phyloP scores from a whole-genome alignment of 2,329 filamentous ascomycete genomes.

The Fonsecaea monophora region DNA sequence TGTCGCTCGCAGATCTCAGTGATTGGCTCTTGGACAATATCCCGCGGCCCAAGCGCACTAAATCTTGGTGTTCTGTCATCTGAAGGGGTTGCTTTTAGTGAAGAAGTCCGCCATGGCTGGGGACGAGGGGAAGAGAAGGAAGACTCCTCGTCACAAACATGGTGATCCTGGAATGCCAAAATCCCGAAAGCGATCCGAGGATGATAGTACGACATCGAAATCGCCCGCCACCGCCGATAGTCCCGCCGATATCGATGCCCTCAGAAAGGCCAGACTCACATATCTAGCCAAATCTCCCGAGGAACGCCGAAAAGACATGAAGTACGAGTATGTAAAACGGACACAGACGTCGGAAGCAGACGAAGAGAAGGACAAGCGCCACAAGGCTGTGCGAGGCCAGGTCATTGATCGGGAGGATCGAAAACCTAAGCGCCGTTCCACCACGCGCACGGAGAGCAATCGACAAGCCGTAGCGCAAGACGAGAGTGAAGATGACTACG shows the following conservation, averaged over 20 bases:
- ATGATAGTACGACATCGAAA: constrained; percentile 27
- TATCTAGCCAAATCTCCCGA: constrained; percentile 35
- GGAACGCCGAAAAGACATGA: constrained; percentile 37
- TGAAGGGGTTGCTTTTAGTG: constrained; percentile 8
- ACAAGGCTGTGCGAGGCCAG: constrained; percentile 14
- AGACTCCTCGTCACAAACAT: constrained; percentile 24
- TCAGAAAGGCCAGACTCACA: constrained; percentile 39
- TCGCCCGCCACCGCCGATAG: constrained; percentile 26
- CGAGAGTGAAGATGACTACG: constrained; percentile 32
- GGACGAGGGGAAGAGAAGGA: constrained; percentile 29
- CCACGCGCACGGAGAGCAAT: constrained; percentile 19
- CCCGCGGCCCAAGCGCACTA: constrained; percentile 28
- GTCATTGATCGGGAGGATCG: background rate
- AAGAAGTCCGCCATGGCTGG: constrained; percentile 27
- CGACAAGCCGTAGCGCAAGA: constrained; percentile 8
- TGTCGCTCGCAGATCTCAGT: constrained; percentile 18
- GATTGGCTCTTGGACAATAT: constrained; percentile 27
- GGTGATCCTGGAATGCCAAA: constrained; percentile 29
- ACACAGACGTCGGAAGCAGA: constrained; percentile 25
- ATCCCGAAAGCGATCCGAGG: constrained; percentile 23
- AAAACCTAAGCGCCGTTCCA: constrained; percentile 12
- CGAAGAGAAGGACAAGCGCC: constrained; percentile 22
- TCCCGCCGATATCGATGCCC: constrained; percentile 35
- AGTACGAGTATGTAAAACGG: constrained; percentile 38
- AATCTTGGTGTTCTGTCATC: constrained; percentile 9